phyloP scores from a whole-genome alignment of 2,329 filamentous ascomycete species.

The Monilinia laxa region DNA sequence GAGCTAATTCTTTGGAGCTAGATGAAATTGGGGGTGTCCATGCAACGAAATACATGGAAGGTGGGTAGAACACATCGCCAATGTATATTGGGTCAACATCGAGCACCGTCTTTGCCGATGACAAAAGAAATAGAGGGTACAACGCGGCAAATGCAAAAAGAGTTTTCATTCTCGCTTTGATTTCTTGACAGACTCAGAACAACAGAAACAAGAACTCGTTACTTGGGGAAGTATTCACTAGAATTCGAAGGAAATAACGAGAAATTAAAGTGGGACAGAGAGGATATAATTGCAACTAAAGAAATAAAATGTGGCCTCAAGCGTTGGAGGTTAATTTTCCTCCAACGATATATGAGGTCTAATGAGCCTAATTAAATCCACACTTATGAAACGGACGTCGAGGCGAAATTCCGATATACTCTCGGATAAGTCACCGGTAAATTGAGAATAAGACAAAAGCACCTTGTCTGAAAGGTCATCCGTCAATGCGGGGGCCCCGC shows the following conservation, averaged over 20 bases:
- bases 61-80: slow-evolving; percentile 37
- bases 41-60: slow-evolving; percentile 36
- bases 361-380: background rate
- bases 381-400: background rate
- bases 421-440: slow-evolving; percentile 8
- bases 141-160: slow-evolving; percentile 1
- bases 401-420: slow-evolving; percentile 8
- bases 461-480: background rate
- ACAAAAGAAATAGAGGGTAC: background rate
- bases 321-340: slow-evolving; percentile 6
- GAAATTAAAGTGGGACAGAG: slow-evolving; percentile 14
- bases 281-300: slow-evolving; percentile 6
- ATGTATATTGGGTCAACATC: slow-evolving; percentile 35
- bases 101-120: slow-evolving; percentile 17
- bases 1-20: background rate
- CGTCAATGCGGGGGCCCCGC: background rate
- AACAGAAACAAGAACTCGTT: background rate
- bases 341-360: slow-evolving; percentile 5
- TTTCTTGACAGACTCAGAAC: background rate
- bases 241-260: background rate
- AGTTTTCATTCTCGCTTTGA: slow-evolving; percentile 26
- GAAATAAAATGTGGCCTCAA: slow-evolving; percentile 30
- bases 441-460: background rate
- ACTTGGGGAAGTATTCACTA: background rate
- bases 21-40: slow-evolving; percentile 29